Evolutionary conservation across 2,329 filamentous ascomycete species (phyloP), one percentile per base, ranked within the genome.

Genomic region (Lomentospora prolificans): DNA sequence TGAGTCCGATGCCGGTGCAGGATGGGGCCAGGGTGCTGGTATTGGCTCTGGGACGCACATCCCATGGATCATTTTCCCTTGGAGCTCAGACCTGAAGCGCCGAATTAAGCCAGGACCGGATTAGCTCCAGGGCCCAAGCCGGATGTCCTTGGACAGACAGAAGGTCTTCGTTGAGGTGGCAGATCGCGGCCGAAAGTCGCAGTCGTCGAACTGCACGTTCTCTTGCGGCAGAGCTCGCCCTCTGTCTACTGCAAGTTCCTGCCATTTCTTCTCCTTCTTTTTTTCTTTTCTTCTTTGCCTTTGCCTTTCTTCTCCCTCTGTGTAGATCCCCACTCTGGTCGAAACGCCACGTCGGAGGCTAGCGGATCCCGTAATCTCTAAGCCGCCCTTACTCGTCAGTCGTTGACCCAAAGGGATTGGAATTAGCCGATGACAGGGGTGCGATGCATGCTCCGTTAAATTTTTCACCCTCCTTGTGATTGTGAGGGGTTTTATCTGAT

Each of bases 401-500:
- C n/a, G n/a, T n/a, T n/a, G n/a, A n/a, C n/a, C n/a, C n/a, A 39
- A 22, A 22, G 22, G 44, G 24, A 19, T 19, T 39, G 51, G 36
- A 48, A 44, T 28, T 51, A 33, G 51, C 44, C 44, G 44, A 44
- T 55, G 54, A 44, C 55, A 58, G 28, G 48, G 53, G 53, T 50
- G 12, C 24, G n/a, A n/a, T n/a, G n/a, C n/a, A n/a, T n/a, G n/a
- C n/a, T n/a, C n/a, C n/a, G n/a, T n/a, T n/a, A n/a, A n/a, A n/a
- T n/a, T n/a, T n/a, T n/a, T n/a, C n/a, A n/a, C n/a, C n/a, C n/a
- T n/a, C n/a, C n/a, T n/a, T n/a, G n/a, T n/a, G n/a, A 33, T 7
- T 17, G 25, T 53, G 44, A 56, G 70, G 71, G 70, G 67, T 67
- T 69, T 71, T 74, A 77, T 77, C 75, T 74, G 74, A 77, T 77